Conservation (phyloP, 805 yeast genomes). For the Metahyphopichia silvanorum region DNA sequence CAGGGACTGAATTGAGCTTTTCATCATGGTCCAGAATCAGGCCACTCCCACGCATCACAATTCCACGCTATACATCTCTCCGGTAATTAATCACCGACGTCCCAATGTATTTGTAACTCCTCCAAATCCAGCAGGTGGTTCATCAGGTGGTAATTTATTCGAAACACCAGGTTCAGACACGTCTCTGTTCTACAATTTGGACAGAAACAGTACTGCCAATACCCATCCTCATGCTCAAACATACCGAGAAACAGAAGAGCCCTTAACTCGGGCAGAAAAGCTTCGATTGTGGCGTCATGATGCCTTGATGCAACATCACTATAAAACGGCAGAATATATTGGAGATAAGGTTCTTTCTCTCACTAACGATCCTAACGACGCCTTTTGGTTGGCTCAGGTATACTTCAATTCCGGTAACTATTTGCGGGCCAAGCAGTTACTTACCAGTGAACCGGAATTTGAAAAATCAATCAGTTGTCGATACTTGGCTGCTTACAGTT, state of each 20-base stretch:
- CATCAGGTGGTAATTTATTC: constrained; percentile 25
- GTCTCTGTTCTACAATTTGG: constrained; percentile 37
- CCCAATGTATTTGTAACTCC: constrained; percentile 45
- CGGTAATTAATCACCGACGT: constrained; percentile 47
- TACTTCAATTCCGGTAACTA: constrained; percentile 73
- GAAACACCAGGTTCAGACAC: constrained; percentile 40
- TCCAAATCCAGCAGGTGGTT: constrained; percentile 44
- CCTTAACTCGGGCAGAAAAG: constrained; percentile 77
- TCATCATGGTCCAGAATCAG: constrained; percentile 19
- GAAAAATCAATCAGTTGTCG: constrained; percentile 70
- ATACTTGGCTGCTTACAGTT: constrained; percentile 73
- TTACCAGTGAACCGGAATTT: constrained; percentile 52
- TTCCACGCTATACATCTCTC: constrained; percentile 73
- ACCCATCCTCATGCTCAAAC: constrained; percentile 4
- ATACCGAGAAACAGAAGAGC: too few relatives aligned
- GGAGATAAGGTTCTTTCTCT: constrained; percentile 87
- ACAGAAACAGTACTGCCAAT: constrained; percentile 9
- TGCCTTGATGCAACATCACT: constrained; percentile 88
- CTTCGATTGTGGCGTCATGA: constrained; percentile 91
- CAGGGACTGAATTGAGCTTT: background rate
- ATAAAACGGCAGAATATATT: constrained; percentile 81
- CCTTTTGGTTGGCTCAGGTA: constrained; percentile 95
- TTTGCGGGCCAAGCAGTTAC: constrained; percentile 71
- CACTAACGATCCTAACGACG: constrained; percentile 87
- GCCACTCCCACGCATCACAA: constrained; percentile 56